Percentiles rank a stretch among this genome's conserved stretches.
Evolutionary conservation across 345 rosid genomes (phyloP).

Genomic region (Geranium brycei): DNA sequence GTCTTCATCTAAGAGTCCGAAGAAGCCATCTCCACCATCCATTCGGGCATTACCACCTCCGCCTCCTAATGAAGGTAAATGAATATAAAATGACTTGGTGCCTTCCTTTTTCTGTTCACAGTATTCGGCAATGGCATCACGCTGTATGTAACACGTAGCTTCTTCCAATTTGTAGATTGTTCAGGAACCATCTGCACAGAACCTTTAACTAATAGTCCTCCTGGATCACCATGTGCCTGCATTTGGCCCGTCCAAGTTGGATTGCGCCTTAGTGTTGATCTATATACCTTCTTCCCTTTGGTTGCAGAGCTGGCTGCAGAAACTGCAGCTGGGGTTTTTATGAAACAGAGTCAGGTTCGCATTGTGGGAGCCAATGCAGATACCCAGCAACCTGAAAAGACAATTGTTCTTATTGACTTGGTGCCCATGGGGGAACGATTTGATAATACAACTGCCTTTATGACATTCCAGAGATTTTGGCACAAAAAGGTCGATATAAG

Average conservation of each 20-base stretch:
- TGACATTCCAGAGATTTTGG: conserved; percentile 80
- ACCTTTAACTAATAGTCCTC: conserved; percentile 81
- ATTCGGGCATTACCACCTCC: conserved; percentile 75
- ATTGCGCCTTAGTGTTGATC: conserved; percentile 60
- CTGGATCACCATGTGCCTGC: conserved; percentile 89
- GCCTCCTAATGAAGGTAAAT: conserved; percentile 85
- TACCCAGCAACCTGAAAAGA: conserved; percentile 72
- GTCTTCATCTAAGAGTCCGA: conserved; percentile 41
- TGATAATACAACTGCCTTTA: conserved; percentile 60
- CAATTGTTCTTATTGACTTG: conserved; percentile 68
- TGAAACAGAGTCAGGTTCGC: conserved; percentile 93
- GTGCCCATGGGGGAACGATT: conserved; percentile 75
- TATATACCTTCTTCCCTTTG: conserved; percentile 89
- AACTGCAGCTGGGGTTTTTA: conserved; percentile 71
- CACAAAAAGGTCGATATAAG: conserved; percentile 59
- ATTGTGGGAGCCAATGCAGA: conserved; percentile 90
- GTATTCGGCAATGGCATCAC: no score
- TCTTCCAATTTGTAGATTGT: conserved; percentile 53
- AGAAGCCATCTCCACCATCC: conserved; percentile 44
- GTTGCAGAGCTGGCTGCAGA: conserved; percentile 78
- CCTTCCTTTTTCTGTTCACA: conserved; percentile 1
- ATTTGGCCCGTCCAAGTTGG: conserved; percentile 92
- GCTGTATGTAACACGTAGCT: conserved; percentile 8
- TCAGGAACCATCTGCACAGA: conserved; percentile 52
- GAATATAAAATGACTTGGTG: conserved; percentile 5